Base-by-base conservation (phyloP, 2,329 filamentous ascomycete species). In the Pestalotiopsis fici region DNA sequence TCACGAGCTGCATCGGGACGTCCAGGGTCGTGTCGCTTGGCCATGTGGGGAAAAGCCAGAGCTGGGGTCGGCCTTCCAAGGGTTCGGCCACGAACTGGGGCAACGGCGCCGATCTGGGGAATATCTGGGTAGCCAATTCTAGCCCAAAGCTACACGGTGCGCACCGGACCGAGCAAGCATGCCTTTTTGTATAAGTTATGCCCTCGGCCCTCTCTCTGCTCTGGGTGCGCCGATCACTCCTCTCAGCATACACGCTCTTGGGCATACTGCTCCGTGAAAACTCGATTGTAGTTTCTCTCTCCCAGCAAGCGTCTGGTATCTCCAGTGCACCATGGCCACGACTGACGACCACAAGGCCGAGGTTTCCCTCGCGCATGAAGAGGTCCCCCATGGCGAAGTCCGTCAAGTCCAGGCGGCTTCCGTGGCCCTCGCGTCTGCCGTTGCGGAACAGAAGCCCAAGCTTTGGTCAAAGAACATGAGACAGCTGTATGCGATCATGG, bases 401-500 rank as follows among this genome's bases (percentile, higher is more conserved):
- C 76, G 69, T 55, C 72, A 81, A 66, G 74, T 82, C 37, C 76
- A 78, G 62, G 73, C 80, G 25, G 77, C 79, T 21, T 81, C 79
- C 39, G 75, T 77, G 21, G 78, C 78, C 15, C 72, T 80, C 11
- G 74, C 74, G 18, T 77, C 78, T 43, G 78, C 78, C 21, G 67
- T 79, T 25, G 77, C 74, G 3, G 75, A 76, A 66, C 74, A 78
- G 71, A 79, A 79, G 66, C 78, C 78, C 4, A 77, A 73, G 35
- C 70, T 77, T 6, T 74, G 75, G 68, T 79, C 78, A 1, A 67
- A 68, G 9, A 75, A 72, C 69, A 81, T 80, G 78, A 65, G 81
- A 11, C 70, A 75, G 2, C 70, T 81, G 11, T 81, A 80, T 70
- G 66, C 75, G 3, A 80, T 81, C 70, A 81, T 81, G 78, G 74